Base-by-base conservation (phyloP, 371 early-diverging fungal species). In the Rhizopus arrhizus region DNA sequence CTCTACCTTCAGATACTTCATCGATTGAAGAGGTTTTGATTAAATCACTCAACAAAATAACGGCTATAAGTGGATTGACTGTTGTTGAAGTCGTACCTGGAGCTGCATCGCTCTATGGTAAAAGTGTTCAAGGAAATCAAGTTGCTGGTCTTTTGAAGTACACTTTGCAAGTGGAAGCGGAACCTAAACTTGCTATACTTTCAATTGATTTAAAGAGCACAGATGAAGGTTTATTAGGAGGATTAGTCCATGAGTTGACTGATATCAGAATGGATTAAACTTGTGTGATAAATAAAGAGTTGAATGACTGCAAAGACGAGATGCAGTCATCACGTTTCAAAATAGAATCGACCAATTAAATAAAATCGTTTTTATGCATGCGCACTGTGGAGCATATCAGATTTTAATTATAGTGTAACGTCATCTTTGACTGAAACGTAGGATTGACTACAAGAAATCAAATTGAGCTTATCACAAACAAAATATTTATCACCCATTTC, bases 61-160 rank as follows among this genome's bases (percentile, higher is more conserved):
- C 85, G 0, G 53, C 65, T 5, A 68, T 72, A 2, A 82, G 80
- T 4, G 78, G 81, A 2, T 68, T 86, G 0, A 82, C 81, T 54
- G 79, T 89, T 8, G 91, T 92, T 3, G 90, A 91, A 64, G 79
- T 81, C 8, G 84, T 90, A 31, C 82, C 84, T 29, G 86, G 85
- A 9, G 90, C 90, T 0, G 90, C 86, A 5, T 88, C 90, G 2
- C 75, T 92, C 12, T 90, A 89, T 72, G 91, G 86, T 32, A 75
- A 80, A 55, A 82, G 81, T 41, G 75, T 84, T 41, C 82, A 85
- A 56, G 89, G 86, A 4, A 73, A 71, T 42, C 88, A 87, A 61
- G 78, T 89, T 43, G 91, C 90, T 1, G 92, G 90, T 22, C 61
- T 92, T 54, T 70, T 90, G 58, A 92, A 92, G 66, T 82, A 77